Evolutionary conservation across 345 rosid species (phyloP), one percentile per base, ranked within the genome.

Genomic region (Microcos paniculata): DNA sequence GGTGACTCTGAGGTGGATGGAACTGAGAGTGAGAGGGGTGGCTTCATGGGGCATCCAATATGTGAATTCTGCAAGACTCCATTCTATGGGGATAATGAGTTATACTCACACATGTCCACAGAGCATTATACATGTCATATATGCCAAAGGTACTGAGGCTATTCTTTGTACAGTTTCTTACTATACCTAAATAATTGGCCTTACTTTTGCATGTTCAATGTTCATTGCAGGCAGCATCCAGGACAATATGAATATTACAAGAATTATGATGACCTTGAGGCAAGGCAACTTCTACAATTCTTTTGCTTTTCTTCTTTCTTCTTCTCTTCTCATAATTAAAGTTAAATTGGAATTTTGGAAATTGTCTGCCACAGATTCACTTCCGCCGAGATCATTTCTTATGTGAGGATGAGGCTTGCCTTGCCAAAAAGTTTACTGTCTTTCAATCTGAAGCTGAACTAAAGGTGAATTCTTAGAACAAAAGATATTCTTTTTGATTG

Each of bases 1-100:
- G 99, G 98, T 79, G 95, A 94, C 76, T 88, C 98, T 35, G 96
- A 87, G 82, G 99, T 94, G 77, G 99, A 96, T 81, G 99, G 99
- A 57, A 88, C 77, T 82, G 99, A 92, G 79, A 90, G 96, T 82
- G 99, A 96, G 80, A 89, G 98, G 78, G 98, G 98, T 75, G 99
- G 99, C 62, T 94, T 96, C 59, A 75, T 78, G 78, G 99, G 99
- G 14, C 99, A 96, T 87, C 98, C 99, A 21, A 78, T 83, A 79
- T 96, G 98, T 84, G 97, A 94, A 77, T 94, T 96, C 79, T 96
- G 99, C 81, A 87, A 79, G 79, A 84, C 86, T 43, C 93, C 97
- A 0, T 94, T 94, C 76, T 96, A 96, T 80, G 97, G 98, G 72
- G 99, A 96, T 76, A 94, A 94, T 80, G 99, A 94, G 71, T 77